Conservation (phyloP, 1,284 basidiomycete genomes). For the Malassezia sympodialis region DNA sequence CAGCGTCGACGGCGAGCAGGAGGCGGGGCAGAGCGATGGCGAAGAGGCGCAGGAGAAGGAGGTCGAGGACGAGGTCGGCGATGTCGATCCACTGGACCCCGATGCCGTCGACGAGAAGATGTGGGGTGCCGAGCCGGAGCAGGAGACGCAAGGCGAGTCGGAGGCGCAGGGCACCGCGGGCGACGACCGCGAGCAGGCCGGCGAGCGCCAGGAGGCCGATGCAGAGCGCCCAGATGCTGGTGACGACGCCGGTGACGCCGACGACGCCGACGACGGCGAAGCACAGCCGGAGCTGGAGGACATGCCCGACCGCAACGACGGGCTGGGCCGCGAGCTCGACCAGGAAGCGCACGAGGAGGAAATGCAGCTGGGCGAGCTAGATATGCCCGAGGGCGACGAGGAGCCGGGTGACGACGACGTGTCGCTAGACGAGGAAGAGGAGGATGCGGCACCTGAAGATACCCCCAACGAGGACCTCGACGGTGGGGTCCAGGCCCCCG, state of each 20-base stretch:
- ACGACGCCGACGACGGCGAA: slow-evolving; percentile 23
- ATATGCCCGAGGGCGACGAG: slow-evolving; percentile 21
- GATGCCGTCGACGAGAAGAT: slow-evolving; percentile 87
- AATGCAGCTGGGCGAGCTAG: slow-evolving; percentile 35
- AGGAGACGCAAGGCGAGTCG: slow-evolving; percentile 34
- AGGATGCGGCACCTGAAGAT: too few species aligned
- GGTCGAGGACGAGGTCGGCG: slow-evolving; percentile 71
- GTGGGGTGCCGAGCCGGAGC: slow-evolving; percentile 77
- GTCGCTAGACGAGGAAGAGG: not conserved
- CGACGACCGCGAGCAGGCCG: slow-evolving; percentile 19
- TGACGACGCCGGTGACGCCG: slow-evolving; percentile 28
- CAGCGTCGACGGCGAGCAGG: slow-evolving; percentile 50
- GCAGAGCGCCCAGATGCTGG: slow-evolving; percentile 32
- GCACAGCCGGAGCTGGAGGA: slow-evolving; percentile 43
- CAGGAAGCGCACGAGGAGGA: slow-evolving; percentile 45
- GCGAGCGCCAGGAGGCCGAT: slow-evolving; percentile 52
- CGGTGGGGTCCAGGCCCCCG: slow-evolving; percentile 18
- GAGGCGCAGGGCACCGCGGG: slow-evolving; percentile 16
- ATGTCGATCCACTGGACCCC: slow-evolving; percentile 77
- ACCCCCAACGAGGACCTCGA: slow-evolving; percentile 22
- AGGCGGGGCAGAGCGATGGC: slow-evolving; percentile 54
- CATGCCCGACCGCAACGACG: slow-evolving; percentile 48
- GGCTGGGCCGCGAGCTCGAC: slow-evolving; percentile 45
- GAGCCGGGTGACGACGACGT: slow-evolving; percentile 14
- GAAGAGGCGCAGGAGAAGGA: slow-evolving; percentile 52